Evolutionary conservation across 2,329 filamentous ascomycete species (phyloP).

Genomic region (Penicillium digitatum): DNA sequence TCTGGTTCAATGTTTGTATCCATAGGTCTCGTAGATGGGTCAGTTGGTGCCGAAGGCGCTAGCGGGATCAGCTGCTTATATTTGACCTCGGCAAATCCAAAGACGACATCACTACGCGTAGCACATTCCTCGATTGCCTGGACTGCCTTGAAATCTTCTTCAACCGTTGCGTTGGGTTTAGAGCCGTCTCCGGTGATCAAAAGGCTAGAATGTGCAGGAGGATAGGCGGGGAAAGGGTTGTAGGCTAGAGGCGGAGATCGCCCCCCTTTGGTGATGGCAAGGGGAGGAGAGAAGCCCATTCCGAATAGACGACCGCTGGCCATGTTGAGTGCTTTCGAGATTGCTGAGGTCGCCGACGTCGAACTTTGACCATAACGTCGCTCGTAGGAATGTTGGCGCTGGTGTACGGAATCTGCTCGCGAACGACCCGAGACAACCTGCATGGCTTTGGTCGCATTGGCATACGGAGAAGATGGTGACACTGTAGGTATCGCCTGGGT

Average conservation of each 20-base stretch:
- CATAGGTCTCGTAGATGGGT: constrained; percentile 27
- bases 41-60: constrained; percentile 60
- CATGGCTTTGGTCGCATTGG: constrained; percentile 66
- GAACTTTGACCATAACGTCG: constrained; percentile 68
- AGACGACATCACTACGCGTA: constrained; percentile 90
- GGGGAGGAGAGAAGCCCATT: constrained; percentile 49
- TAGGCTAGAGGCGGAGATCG: constrained; percentile 46
- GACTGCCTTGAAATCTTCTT: constrained; percentile 76
- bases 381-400: constrained; percentile 76
- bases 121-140: constrained; percentile 87
- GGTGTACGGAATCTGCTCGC: constrained; percentile 58
- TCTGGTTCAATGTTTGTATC: constrained; percentile 44
- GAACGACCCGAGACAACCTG: constrained; percentile 67
- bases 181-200: constrained; percentile 58
- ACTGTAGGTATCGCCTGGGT: constrained; percentile 70
- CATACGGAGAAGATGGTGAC: constrained; percentile 64
- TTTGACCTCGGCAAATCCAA: constrained; percentile 96
- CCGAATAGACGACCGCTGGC: constrained; percentile 64
- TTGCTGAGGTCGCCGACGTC: constrained; percentile 80
- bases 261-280: constrained; percentile 44
- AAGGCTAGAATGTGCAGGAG: constrained; percentile 66
- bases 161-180: constrained; percentile 57
- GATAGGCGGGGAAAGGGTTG: constrained; percentile 79
- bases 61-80: constrained; percentile 94
- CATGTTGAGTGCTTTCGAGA: constrained; percentile 92